Base-by-base conservation (phyloP, 108 stramenopile species). In the Parmales sp. region DNA sequence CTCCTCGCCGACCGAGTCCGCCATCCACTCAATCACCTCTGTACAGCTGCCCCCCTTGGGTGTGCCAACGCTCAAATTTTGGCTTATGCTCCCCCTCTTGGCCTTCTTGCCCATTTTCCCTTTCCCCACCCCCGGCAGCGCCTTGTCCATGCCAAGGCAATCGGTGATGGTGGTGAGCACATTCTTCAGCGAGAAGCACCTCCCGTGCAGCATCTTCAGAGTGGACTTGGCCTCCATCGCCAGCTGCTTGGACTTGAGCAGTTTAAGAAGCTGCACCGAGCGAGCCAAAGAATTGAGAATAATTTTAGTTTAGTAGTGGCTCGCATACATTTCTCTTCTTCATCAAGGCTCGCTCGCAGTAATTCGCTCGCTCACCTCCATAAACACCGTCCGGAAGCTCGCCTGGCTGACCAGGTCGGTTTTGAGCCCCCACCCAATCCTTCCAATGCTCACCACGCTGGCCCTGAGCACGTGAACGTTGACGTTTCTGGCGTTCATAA, bases 401-500 rank as follows among this genome's bases (percentile, higher is more conserved):
- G 38, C 69, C 50, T 82, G 71, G 11, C 65, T 43, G 11, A 76
- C 73, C 16, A 82, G 64, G 16, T 80, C 82, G 0, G 51, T 36
- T 20, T 71, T 79, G 74, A 80, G 70, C 16, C 77, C 67, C 36
- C 77, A 64, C 19, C 82, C 82, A 69, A 83, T 76, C 78, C 77
- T 80, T 16, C 77, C 82, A 60, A 70, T 72, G 9, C 76, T 75
- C 43, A 80, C 78, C 0, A 83, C 72, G 34, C 75, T 66, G 48
- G 77, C 78, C 36, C 82, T 76, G 36, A 83, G 38, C 23, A 83
- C 82, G 65, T 83, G 82, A 25, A 80, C 68, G 48, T 80, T 83
- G 18, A 66, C 77, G 70, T 83, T 83, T 43, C 80, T 83, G 4
- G 65, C 77, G 25, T 79, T 71, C 11, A 83, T 65, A 26, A 77